Conservation (phyloP, 305 asterid species). For the Striga hermonthica region DNA sequence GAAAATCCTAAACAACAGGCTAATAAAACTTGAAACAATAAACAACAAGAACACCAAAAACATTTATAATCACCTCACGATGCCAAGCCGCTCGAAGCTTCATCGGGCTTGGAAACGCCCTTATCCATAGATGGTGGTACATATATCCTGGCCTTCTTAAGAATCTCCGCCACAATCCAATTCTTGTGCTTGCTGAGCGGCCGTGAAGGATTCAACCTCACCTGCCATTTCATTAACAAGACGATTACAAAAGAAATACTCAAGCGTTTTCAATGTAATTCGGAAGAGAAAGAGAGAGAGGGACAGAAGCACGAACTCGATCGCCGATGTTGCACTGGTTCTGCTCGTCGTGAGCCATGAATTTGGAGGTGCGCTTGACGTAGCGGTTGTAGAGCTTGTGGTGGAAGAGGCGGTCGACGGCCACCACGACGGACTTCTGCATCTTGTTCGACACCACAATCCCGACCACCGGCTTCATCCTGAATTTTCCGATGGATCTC, state of each 20-base stretch:
- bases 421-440: slow-evolving; percentile 93
- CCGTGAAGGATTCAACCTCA: slow-evolving; percentile 75
- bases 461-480: slow-evolving; percentile 60
- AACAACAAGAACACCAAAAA: background rate
- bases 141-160: slow-evolving; percentile 70
- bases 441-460: slow-evolving; percentile 64
- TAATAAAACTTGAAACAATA: background rate
- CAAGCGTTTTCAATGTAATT: no score
- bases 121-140: slow-evolving; percentile 39
- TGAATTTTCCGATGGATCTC: background rate
- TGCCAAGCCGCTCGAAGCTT: slow-evolving; percentile 20
- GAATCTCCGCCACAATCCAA: slow-evolving; percentile 82
- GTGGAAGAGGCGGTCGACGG: slow-evolving; percentile 82
- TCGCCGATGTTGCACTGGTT: slow-evolving; percentile 67
- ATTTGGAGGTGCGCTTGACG: slow-evolving; percentile 82
- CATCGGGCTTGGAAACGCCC: slow-evolving; percentile 32
- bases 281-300: background rate
- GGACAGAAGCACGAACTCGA: slow-evolving; percentile 39
- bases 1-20: background rate
- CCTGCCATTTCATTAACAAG: slow-evolving; percentile 41
- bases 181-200: slow-evolving; percentile 79
- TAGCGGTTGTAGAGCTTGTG: slow-evolving; percentile 77
- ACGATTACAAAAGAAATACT: background rate
- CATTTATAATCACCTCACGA: slow-evolving; percentile 28
- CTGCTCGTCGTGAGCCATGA: slow-evolving; percentile 79